Base-by-base conservation (phyloP, 2,329 filamentous ascomycete species). In the Delphinella strobiligena region DNA sequence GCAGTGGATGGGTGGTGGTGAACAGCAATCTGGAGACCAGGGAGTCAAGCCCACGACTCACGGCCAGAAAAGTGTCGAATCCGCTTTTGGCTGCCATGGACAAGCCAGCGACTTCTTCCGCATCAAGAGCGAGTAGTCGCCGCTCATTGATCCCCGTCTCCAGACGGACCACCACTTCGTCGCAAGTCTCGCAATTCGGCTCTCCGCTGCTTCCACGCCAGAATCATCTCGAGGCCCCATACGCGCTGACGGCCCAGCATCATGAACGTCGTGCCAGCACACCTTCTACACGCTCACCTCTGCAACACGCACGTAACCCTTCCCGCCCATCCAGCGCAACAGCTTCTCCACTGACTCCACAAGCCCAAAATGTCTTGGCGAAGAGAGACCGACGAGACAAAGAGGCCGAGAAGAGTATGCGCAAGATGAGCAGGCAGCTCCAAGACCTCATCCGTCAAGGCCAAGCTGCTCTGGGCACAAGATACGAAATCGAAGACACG, bases 401-500 rank as follows among this genome's bases (percentile, higher is more conserved):
- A 34, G 80, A 88, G 50, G 74, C 83, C 5, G 87, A 96, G 50
- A 75, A 79, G 32, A 78, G 81, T 38, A 81, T 96, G 50, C 78
- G 77, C 36, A 75, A 80, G 18, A 78, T 96, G 60, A 93, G 91
- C 55, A 71, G 75, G 35, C 77, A 82, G 50, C 65, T 96, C 35
- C 75, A 82, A 54, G 82, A 80, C 24, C 86, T 98, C 82, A 93
- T 98, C 40, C 72, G 79, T 2, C 81, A 96, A 60, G 91, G 88
- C 1, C 81, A 81, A 50, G 82, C 91, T 58, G 91, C 91, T 2
- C 62, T 98, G 14, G 88, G 66, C 5, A 65, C 60, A 15, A 67
- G 61, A 43, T 52, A 64, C 19, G 58, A 63, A 19, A 47, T 60
- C 5, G 61, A 66, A 31, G 54, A 49, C 29, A 32, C 36, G 4